A percentile compares a stretch with the other conserved stretches of the same genome.
Evolutionary conservation across 2,329 filamentous ascomycete species (phyloP).

Genomic region (Madurella fahalii): DNA sequence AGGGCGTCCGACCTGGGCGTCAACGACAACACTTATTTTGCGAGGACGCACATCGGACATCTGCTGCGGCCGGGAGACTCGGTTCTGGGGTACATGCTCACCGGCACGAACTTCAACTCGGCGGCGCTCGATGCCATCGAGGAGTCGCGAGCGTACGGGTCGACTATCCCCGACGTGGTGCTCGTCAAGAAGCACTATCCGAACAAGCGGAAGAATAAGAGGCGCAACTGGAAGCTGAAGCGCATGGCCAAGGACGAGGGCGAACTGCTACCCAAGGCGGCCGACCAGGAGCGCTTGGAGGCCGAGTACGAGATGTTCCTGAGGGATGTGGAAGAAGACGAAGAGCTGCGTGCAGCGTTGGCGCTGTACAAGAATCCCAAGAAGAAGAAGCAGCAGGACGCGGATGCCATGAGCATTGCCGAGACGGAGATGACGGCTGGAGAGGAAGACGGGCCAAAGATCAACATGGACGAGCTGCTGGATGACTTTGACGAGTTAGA

Average conservation of each 20-base stretch:
- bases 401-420: slow-evolving; percentile 60
- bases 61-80: slow-evolving; percentile 86
- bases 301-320: slow-evolving; percentile 96
- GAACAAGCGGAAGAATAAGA: slow-evolving; percentile 71
- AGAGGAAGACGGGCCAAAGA: slow-evolving; percentile 63
- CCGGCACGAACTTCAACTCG: slow-evolving; percentile 90
- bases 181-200: slow-evolving; percentile 97
- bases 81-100: slow-evolving; percentile 89
- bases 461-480: slow-evolving; percentile 76
- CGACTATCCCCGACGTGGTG: slow-evolving; percentile 83
- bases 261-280: slow-evolving; percentile 79
- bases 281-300: slow-evolving; percentile 84
- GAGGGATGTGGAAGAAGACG: slow-evolving; percentile 92
- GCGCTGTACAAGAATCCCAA: slow-evolving; percentile 75
- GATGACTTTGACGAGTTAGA: slow-evolving; percentile 91
- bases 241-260: slow-evolving; percentile 88
- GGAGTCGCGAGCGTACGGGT: slow-evolving; percentile 67
- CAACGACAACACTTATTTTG: slow-evolving; percentile 86
- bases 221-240: slow-evolving; percentile 89
- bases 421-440: slow-evolving; percentile 53
- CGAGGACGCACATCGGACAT: slow-evolving; percentile 82
- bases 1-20: slow-evolving; percentile 79
- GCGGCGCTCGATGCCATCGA: slow-evolving; percentile 79
- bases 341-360: slow-evolving; percentile 77
- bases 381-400: slow-evolving; percentile 38